Evolutionary conservation across 805 yeast species (phyloP).

Genomic region (Lipomyces chichibuensis): DNA sequence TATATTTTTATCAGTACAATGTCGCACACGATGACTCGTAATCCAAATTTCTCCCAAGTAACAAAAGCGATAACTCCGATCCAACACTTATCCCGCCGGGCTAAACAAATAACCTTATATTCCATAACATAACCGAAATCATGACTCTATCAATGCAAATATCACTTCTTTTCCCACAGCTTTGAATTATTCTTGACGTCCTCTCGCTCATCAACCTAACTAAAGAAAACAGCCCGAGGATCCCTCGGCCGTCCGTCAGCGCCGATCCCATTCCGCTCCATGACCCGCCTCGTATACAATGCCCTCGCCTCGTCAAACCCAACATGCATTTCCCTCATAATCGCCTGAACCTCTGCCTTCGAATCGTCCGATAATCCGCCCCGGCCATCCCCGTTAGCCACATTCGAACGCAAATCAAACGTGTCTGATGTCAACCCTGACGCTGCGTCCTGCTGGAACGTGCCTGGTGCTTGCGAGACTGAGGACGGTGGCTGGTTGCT

Average conservation of each 20-base stretch:
- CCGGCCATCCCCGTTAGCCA: conserved; percentile 56
- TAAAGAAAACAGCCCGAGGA: conserved; percentile 57
- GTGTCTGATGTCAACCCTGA: conserved; percentile 61
- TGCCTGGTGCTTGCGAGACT: neutral
- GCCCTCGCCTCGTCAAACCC: conserved; percentile 73
- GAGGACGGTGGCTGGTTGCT: conserved; percentile 7
- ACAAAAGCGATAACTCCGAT: conserved; percentile 1
- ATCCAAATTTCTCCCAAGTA: neutral
- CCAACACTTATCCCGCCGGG: neutral
- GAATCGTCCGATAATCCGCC: conserved; percentile 63
- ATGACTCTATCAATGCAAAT: neutral
- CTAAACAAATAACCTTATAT: neutral
- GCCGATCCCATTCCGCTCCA: conserved; percentile 58
- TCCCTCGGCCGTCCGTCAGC: conserved; percentile 70
- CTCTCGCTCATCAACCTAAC: conserved; percentile 12
- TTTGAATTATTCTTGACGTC: too few relatives aligned
- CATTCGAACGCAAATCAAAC: conserved; percentile 56
- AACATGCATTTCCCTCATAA: conserved; percentile 58
- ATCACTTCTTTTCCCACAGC: neutral
- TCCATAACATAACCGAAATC: neutral
- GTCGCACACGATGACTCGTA: neutral
- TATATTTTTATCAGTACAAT: too few relatives aligned
- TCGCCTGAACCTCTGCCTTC: conserved; percentile 53
- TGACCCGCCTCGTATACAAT: conserved; percentile 51
- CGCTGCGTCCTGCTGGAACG: conserved; percentile 55